phyloP scores from a whole-genome alignment of 805 yeast genomes.

The Kluyveromyces aestuarii region DNA sequence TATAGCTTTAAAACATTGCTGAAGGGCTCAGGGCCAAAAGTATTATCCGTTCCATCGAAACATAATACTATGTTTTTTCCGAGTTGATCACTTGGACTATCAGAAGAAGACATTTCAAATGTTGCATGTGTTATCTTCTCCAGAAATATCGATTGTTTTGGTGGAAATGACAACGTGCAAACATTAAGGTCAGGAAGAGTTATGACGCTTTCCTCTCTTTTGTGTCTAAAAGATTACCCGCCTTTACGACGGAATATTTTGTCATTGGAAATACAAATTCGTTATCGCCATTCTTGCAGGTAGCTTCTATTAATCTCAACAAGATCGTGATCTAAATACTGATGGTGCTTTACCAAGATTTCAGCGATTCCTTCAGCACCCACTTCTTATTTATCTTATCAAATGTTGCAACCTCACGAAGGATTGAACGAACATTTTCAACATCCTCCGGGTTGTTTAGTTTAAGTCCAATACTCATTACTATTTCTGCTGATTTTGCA shows the following conservation, averaged over 20 bases:
- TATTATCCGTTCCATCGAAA: conserved; percentile 55
- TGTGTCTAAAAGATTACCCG: conserved; percentile 3
- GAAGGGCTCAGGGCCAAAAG: conserved; percentile 46
- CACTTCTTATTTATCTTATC: conserved; percentile 50
- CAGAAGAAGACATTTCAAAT: background rate
- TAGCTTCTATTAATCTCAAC: no score
- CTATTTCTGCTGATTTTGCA: conserved; percentile 43
- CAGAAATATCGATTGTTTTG: background rate
- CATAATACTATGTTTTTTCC: conserved; percentile 43
- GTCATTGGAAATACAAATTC: background rate
- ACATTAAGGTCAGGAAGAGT: background rate
- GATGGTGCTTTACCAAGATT: background rate
- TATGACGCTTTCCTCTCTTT: background rate
- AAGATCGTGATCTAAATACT: no score
- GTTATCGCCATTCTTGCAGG: no score
- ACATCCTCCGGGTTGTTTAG: conserved; percentile 46
- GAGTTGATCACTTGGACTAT: background rate
- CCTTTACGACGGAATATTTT: background rate
- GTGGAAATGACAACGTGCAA: background rate
- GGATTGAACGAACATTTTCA: conserved; percentile 54
- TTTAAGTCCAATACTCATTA: conserved; percentile 29
- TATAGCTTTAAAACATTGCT: conserved; percentile 48
- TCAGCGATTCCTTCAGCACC: conserved; percentile 39
- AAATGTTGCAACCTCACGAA: conserved; percentile 64
- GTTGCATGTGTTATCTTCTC: background rate